Conservation (phyloP, 345 rosid genomes). For the Rhodamnia argentea region DNA sequence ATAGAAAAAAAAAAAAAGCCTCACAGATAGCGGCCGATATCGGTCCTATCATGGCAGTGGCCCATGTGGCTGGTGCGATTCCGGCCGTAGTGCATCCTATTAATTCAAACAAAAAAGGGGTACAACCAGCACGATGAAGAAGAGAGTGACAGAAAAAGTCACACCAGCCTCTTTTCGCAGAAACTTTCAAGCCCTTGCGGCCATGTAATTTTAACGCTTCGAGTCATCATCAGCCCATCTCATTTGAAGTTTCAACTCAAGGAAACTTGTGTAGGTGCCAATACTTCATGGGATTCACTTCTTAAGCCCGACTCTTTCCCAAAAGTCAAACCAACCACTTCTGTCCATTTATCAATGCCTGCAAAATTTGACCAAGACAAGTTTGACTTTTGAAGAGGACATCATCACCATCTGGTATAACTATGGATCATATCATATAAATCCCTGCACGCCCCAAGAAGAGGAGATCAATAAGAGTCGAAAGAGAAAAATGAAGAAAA, state of each 20-base stretch:
- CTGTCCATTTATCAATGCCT: not conserved
- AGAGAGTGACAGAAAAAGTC: not conserved
- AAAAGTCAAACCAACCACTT: not conserved
- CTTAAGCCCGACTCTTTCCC: not conserved
- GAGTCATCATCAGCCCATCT: not conserved
- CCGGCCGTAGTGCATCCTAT: not conserved
- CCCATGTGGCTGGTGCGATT: not conserved
- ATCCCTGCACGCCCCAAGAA: not conserved
- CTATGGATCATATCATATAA: not conserved
- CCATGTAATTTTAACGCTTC: not conserved
- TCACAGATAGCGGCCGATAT: not conserved
- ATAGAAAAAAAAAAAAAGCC: too few species aligned
- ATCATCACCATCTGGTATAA: not conserved
- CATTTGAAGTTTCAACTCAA: not conserved
- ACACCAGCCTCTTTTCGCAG: not conserved
- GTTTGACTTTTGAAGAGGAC: not conserved
- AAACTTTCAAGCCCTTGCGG: not conserved
- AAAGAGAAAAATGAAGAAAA: not conserved
- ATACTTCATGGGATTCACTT: not conserved
- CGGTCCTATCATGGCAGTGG: not conserved
- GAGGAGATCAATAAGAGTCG: not conserved
- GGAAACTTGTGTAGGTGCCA: not conserved
- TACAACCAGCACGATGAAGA: not conserved
- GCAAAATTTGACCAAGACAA: not conserved
- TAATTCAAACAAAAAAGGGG: not conserved